Base-by-base conservation (phyloP, 2,329 filamentous ascomycete genomes). In the Ophiobolus disseminans region DNA sequence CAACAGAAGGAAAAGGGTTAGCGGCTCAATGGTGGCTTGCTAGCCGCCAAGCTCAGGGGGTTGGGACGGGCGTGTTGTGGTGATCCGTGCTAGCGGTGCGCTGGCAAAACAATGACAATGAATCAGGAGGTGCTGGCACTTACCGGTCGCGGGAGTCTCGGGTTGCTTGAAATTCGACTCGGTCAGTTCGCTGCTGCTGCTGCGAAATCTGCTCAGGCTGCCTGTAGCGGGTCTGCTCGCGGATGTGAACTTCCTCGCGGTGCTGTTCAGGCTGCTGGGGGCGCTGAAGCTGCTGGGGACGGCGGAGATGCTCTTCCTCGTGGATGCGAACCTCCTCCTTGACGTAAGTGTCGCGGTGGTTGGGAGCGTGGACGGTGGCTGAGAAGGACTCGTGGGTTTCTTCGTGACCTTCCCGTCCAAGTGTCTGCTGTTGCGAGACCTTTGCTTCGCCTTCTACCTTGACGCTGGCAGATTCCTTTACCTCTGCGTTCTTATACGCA, bases 391-490 rank as follows among this genome's bases (percentile, higher is more conserved):
- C 61, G 82, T 83, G 80, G 80, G 86, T 87, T 88, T 88, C 90
- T 84, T 86, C 81, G 84, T 89, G 86, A 91, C 89, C 91, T 92
- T 96, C 91, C 91, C 91, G 92, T 95, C 92, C 92, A 87, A 86
- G 86, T 81, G 87, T 83, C 80, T 86, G 73, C 70, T 76, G 80
- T 81, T 82, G 81, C 80, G 86, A 81, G 79, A 90, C 83, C 73
- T 87, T 87, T 82, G 91, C 86, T 80, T 93, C 87, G 82, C 90
- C 86, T 86, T 96, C 90, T 86, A 93, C 87, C 86, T 91, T 86
- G 74, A 86, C 86, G 69, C 84, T 79, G 78, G 86, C 86, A 77
- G 82, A 79, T 75, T 83, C 79, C 73, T 75, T 80, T 63, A 70
- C 53, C 55, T 57, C 58, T 57, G 62, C 64, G 83, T 83, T 87